Evolutionary conservation across 768 basidiomycete species (phyloP).

Genomic region (Leccinellum albellum): DNA sequence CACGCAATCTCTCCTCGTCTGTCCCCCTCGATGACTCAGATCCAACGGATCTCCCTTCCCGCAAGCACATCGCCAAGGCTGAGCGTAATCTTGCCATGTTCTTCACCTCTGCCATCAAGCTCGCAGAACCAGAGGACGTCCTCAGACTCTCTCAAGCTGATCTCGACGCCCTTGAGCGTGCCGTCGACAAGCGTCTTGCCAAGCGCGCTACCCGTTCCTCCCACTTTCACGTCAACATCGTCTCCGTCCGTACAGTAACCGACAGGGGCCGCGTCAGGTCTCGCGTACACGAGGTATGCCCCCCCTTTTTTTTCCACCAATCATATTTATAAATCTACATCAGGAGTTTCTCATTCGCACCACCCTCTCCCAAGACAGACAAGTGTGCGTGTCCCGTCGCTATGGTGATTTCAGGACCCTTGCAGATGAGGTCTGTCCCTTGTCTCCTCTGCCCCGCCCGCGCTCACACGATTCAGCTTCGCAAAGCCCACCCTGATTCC

Average conservation of each 20-base stretch:
- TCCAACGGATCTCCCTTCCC: conserved; percentile 54
- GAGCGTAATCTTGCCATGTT: conserved; percentile 86
- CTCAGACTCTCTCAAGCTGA: conserved; percentile 86
- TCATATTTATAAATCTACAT: conserved; percentile 2
- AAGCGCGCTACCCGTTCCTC: conserved; percentile 44
- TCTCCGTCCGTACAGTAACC: conserved; percentile 78
- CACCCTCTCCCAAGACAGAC: conserved; percentile 61
- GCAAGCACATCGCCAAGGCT: conserved; percentile 68
- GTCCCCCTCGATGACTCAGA: conserved; percentile 59
- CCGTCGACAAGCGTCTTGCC: conserved; percentile 62
- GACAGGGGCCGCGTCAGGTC: conserved; percentile 85
- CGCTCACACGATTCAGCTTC: conserved; percentile 52
- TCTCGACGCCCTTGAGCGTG: conserved; percentile 68
- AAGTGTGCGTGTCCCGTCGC: conserved; percentile 85
- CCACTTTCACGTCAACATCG: conserved; percentile 86
- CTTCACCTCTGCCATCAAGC: conserved; percentile 75
- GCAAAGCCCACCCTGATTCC: conserved; percentile 81
- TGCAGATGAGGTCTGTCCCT: conserved; percentile 63
- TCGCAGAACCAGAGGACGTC: conserved; percentile 82
- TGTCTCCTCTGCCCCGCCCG: background rate
- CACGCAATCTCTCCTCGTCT: conserved; percentile 69
- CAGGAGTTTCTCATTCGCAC: conserved; percentile 97
- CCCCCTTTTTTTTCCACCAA: background rate
- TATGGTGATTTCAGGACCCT: conserved; percentile 95
- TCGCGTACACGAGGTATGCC: conserved; percentile 80